Percentiles rank a stretch among this genome's conserved stretches.
Conservation (phyloP, 2,329 filamentous ascomycete species). For the Aspergillus costaricaensis region DNA sequence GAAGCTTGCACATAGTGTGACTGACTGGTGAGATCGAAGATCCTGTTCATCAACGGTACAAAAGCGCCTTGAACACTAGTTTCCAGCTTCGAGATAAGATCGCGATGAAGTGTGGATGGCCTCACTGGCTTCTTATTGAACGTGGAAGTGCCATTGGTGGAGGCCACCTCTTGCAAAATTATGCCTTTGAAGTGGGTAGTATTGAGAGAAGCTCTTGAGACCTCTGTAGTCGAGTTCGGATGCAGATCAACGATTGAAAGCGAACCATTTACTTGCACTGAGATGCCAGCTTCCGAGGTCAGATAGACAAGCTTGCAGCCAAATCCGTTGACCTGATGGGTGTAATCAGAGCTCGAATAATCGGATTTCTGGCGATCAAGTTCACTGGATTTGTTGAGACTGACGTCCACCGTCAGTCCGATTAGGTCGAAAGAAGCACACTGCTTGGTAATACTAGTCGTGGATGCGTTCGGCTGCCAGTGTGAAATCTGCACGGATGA, state of each 20-base stretch:
- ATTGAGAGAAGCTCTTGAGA: conserved; percentile 1
- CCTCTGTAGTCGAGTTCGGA: neutral
- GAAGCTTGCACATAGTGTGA: conserved; percentile 4
- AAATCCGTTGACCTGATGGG: conserved; percentile 5
- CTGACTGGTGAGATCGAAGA: conserved; percentile 4
- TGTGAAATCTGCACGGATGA: neutral
- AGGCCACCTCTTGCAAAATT: neutral
- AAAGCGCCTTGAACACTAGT: neutral
- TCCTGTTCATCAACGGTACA: conserved; percentile 12
- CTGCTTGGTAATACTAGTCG: neutral
- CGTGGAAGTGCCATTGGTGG: neutral
- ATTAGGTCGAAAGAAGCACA: conserved; percentile 6
- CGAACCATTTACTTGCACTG: conserved; percentile 8
- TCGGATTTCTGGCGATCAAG: neutral
- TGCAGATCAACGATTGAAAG: neutral
- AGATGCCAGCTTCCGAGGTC: conserved; percentile 1
- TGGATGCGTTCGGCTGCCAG: conserved; percentile 5
- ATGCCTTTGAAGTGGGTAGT: conserved; percentile 6
- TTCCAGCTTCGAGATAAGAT: conserved; percentile 4
- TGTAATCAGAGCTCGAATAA: neutral
- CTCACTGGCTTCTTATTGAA: neutral
- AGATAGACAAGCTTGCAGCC: conserved; percentile 9
- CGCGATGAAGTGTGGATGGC: neutral
- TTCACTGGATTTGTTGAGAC: neutral
- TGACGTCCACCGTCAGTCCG: neutral